Conservation (phyloP, 148 eudicot species). For the Rhododendron kiyosumense region DNA sequence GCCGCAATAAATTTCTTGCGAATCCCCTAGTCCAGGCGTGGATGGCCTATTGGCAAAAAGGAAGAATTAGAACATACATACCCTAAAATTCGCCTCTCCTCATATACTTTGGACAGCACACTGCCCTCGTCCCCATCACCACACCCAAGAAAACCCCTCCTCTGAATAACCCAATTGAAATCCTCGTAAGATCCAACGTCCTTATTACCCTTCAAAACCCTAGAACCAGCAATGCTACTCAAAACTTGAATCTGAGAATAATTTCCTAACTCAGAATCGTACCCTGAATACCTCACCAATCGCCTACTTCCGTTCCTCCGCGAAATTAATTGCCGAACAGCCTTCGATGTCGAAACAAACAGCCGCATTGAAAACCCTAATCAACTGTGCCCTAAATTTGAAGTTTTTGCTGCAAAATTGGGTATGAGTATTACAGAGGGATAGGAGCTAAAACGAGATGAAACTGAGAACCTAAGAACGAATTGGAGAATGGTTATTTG, state of each 20-base stretch:
- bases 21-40: not conserved
- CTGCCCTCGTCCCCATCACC: slow-evolving; percentile 87
- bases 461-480: not conserved
- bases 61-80: slow-evolving; percentile 20
- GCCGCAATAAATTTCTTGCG: no score
- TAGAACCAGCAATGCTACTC: slow-evolving; percentile 35
- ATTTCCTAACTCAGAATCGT: slow-evolving; percentile 1
- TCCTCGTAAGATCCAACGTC: not conserved
- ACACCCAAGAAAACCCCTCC: slow-evolving; percentile 70
- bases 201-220: slow-evolving; percentile 14
- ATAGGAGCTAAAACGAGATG: not conserved
- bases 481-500: not conserved
- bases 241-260: slow-evolving; percentile 33
- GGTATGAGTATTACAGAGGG: no score
- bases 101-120: slow-evolving; percentile 58
- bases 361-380: slow-evolving; percentile 30
- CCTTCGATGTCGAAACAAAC: slow-evolving; percentile 37
- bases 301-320: slow-evolving; percentile 14
- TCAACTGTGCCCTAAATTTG: not conserved
- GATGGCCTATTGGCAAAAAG: not conserved
- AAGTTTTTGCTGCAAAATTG: not conserved
- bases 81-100: slow-evolving; percentile 77
- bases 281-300: slow-evolving; percentile 16
- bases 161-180: slow-evolving; percentile 27
- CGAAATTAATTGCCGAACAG: slow-evolving; percentile 27